These are phyloP conservation scores for Entophlyctis luteolus DNA, from an alignment of 192 early-diverging fungal species.

Conservation along the genomic window DNA sequence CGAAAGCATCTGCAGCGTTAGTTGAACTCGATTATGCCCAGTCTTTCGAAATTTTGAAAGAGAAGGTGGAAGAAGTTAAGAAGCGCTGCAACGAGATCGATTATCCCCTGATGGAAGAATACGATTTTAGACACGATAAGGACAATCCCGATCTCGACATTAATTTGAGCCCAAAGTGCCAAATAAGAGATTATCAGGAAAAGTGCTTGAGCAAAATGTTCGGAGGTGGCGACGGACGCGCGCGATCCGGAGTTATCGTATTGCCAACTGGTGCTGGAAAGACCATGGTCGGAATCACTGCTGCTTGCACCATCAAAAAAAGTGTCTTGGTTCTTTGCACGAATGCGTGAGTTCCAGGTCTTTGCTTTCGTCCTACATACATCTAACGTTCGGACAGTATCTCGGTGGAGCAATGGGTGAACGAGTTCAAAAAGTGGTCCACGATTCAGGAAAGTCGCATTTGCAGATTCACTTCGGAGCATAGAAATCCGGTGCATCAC, in stretches of 20 bases:
- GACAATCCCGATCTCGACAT: constrained; percentile 72
- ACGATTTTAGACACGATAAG: constrained; percentile 90
- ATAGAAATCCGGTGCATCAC: constrained; percentile 38
- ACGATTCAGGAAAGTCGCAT: constrained; percentile 91
- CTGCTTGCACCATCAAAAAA: constrained; percentile 97
- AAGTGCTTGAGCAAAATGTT: constrained; percentile 99
- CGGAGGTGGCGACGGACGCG: constrained; percentile 78
- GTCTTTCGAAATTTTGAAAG: constrained; percentile 47
- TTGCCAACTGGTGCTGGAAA: constrained; percentile 98
- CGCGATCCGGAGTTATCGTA: constrained; percentile 94
- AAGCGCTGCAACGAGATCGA: constrained; percentile 89
- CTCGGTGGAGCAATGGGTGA: constrained; percentile 97
- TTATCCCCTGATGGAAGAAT: constrained; percentile 93
- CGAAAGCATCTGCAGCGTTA: constrained; percentile 9
- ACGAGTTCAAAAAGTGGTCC: constrained; percentile 95
- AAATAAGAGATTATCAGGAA: constrained; percentile 94
- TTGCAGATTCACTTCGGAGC: constrained; percentile 90
- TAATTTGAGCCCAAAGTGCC: constrained; percentile 91
- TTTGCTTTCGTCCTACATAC: neutral
- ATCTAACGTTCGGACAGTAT: constrained; percentile 57
- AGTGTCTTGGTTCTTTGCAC: constrained; percentile 96
- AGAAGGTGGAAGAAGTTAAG: constrained; percentile 66
- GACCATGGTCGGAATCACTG: constrained; percentile 97
- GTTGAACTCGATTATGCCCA: constrained; percentile 51
- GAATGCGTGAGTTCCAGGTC: constrained; percentile 29